Evolutionary conservation across 2,329 filamentous ascomycete genomes (phyloP).

Genomic region (Sphaerulina populicola): DNA sequence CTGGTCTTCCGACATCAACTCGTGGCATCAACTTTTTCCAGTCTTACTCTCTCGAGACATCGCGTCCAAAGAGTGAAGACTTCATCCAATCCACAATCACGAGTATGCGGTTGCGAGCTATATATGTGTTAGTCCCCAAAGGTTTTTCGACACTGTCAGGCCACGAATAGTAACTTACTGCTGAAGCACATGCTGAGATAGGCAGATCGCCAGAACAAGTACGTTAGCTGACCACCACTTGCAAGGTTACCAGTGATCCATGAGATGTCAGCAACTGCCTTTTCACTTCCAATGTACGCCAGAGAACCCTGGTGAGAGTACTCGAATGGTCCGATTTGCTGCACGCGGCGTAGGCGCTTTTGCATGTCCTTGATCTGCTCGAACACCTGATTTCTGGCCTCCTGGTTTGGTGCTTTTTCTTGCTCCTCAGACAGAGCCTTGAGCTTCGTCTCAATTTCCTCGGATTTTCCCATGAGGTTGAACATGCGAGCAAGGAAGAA

Average conservation of each 20-base stretch:
- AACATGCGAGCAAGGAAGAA: conserved; percentile 90
- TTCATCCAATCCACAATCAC: conserved; percentile 95
- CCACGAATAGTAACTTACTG: conserved; percentile 54
- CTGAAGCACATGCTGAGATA: conserved; percentile 99
- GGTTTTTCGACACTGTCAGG: background rate
- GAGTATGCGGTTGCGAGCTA: conserved; percentile 86
- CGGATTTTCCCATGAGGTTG: conserved; percentile 97
- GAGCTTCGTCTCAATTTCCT: conserved; percentile 69
- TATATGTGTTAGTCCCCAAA: conserved; percentile 17
- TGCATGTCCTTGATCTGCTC: conserved; percentile 78
- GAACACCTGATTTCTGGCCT: conserved; percentile 48
- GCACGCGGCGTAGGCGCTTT: conserved; percentile 77
- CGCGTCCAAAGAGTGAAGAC: conserved; percentile 91
- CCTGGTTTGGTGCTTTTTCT: conserved; percentile 59
- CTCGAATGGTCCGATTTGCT: conserved; percentile 94
- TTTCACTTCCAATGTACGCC: conserved; percentile 96
- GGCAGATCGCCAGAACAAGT: conserved; percentile 95
- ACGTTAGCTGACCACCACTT: conserved; percentile 78
- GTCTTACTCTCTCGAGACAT: conserved; percentile 69
- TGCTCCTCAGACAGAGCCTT: conserved; percentile 54
- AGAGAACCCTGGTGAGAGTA: conserved; percentile 96
- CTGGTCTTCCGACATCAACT: background rate
- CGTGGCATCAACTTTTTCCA: background rate
- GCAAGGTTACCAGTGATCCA: conserved; percentile 98
- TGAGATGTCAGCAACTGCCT: conserved; percentile 91